These are phyloP conservation scores for Trichoderma koningiopsis DNA, from an alignment of 2,329 filamentous ascomycete species.

Conservation along the genomic window DNA sequence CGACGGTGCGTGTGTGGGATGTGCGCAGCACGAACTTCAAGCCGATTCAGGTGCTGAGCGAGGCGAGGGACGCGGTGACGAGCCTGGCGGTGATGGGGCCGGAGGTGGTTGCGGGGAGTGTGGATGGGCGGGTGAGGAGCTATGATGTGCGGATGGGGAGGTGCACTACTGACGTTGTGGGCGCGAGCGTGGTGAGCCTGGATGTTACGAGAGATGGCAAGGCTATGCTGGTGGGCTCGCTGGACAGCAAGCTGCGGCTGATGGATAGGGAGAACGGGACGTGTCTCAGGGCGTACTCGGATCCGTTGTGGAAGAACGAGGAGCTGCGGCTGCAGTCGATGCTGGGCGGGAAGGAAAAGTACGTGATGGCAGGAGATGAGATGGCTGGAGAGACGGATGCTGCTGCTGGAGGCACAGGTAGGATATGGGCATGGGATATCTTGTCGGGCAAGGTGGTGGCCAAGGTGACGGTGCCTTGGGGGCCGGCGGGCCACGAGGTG, in stretches of 20 bases:
- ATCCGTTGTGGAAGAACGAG: conserved; percentile 61
- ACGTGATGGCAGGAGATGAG: conserved; percentile 82
- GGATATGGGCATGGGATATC: conserved; percentile 81
- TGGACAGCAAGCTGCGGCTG: conserved; percentile 77
- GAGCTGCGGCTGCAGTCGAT: conserved; percentile 74
- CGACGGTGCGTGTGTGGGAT: conserved; percentile 78
- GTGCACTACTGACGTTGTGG: conserved; percentile 70
- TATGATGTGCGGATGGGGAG: conserved; percentile 83
- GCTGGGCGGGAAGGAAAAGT: conserved; percentile 74
- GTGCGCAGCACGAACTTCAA: conserved; percentile 54
- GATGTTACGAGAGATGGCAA: conserved; percentile 70
- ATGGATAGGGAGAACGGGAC: conserved; percentile 78
- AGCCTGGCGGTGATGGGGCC: conserved; percentile 50
- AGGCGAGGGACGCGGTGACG: conserved; percentile 71
- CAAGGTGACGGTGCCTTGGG: conserved; percentile 61
- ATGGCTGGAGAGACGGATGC: conserved; percentile 39
- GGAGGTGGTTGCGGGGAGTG: conserved; percentile 73
- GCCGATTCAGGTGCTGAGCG: conserved; percentile 71
- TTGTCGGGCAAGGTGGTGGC: conserved; percentile 70
- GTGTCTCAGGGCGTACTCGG: conserved; percentile 71
- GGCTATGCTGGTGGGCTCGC: conserved; percentile 70
- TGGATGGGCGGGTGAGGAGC: conserved; percentile 77
- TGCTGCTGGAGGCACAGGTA: conserved; percentile 48
- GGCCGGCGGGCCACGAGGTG: conserved; percentile 50
- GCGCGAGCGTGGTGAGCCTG: conserved; percentile 73